Evolutionary conservation across 176 grass and related monocot species (phyloP).

Genomic region (Canna indica): DNA sequence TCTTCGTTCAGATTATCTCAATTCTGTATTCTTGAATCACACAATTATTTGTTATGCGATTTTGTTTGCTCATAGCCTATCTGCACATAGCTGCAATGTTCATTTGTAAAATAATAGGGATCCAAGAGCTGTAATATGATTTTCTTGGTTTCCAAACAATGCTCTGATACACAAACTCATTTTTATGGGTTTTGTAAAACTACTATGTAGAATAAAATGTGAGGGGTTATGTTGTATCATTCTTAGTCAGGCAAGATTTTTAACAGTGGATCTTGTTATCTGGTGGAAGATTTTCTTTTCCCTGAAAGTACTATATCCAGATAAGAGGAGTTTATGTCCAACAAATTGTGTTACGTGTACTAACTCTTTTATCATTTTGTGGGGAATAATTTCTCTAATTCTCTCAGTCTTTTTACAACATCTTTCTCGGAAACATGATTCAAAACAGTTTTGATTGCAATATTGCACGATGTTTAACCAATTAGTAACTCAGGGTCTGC

Average conservation of each 20-base stretch:
- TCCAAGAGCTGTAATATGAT: background rate
- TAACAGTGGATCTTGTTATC: background rate
- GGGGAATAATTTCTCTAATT: too few species aligned
- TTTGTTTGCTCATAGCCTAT: background rate
- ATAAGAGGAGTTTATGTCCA: too few species aligned
- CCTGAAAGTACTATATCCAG: too few species aligned
- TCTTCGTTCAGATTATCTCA: background rate
- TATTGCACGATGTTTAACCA: too few species aligned
- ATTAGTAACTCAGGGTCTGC: too few species aligned
- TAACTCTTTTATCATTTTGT: too few species aligned
- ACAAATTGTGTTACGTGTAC: too few species aligned
- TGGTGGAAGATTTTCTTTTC: too few species aligned
- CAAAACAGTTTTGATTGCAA: too few species aligned
- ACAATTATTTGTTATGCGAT: background rate
- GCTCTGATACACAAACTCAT: background rate
- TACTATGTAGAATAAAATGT: background rate
- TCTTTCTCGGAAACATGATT: too few species aligned
- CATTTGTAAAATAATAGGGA: background rate
- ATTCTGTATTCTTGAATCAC: background rate
- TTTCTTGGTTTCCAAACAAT: background rate
- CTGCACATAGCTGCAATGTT: background rate
- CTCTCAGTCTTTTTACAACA: too few species aligned
- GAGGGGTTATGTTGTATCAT: background rate
- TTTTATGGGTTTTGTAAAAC: background rate
- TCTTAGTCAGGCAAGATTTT: background rate